Base-by-base conservation (phyloP, 768 basidiomycete species). In the Serendipita sp. region DNA sequence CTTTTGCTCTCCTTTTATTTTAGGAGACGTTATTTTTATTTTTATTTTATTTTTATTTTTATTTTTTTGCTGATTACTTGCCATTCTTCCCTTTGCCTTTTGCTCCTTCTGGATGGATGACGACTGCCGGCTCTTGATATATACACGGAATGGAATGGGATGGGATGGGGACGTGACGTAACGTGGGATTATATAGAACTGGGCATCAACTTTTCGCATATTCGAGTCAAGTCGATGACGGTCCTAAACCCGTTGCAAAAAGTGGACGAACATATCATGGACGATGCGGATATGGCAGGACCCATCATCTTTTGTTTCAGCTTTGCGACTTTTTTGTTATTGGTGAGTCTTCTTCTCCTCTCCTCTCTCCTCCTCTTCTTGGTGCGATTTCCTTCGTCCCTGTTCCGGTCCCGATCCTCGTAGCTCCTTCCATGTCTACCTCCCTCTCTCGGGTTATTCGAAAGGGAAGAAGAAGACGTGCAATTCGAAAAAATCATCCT, bases 181-280 rank as follows among this genome's bases (percentile, higher is more conserved):
- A 30, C 37, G 16, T 3, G 30, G 24, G 24, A 24, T 24, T 11
- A 46, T 34, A 13, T 70, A 98, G 96, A 98, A 73, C 84, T 99
- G 41, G 96, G 96, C 45, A 94, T 99, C 73, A 98, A 99, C 76
- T 96, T 98, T 69, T 83, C 85, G 41, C 96, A 99, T 73, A 98
- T 99, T 75, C 83, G 88, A 41, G 85, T 83, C 65, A 99, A 98
- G 78, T 90, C 93, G 28, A 75, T 94, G 75, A 93, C 96, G 0
- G 96, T 98, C 5, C 83, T 99, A 62, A 98, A 99, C 71, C 96
- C 96, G 2, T 77, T 98, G 24, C 81, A 83, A 65, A 79, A 78
- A 60, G 83, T 94, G 37, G 87, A 96, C 67, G 89, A 88, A 67
- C 86, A 82, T 65, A 98, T 99, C 66, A 99, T 99, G 96, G 96